A percentile compares a stretch with the other conserved stretches of the same genome.
Evolutionary conservation across 371 early-diverging fungal genomes (phyloP).

Genomic region (Syncephalastrum sp.): DNA sequence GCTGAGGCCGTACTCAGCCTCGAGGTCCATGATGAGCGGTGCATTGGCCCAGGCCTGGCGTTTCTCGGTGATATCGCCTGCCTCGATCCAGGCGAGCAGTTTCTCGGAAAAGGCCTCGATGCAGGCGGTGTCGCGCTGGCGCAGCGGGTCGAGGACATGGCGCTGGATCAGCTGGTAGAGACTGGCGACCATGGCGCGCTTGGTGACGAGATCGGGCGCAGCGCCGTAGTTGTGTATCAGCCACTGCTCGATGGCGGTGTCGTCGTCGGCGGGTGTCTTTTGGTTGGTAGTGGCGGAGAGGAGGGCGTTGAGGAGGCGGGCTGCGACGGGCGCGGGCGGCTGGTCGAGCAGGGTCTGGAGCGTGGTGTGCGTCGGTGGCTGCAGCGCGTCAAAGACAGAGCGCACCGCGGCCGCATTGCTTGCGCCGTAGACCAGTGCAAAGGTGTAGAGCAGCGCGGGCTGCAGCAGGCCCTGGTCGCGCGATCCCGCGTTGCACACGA

Average conservation of each 20-base stretch:
- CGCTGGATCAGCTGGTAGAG: not conserved
- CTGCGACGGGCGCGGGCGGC: too few relatives aligned
- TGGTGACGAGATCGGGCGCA: not conserved
- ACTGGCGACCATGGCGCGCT: slow-evolving; percentile 6
- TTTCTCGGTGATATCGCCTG: slow-evolving; percentile 36
- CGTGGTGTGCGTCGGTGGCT: too few relatives aligned
- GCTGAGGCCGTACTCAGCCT: slow-evolving; percentile 64
- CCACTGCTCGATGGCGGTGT: too few relatives aligned
- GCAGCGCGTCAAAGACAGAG: slow-evolving; percentile 2
- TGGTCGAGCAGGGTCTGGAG: too few relatives aligned
- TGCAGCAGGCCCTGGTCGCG: slow-evolving; percentile 5
- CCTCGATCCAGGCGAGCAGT: slow-evolving; percentile 47
- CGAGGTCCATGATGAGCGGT: slow-evolving; percentile 80
- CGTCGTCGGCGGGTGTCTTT: too few relatives aligned
- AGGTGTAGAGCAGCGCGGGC: slow-evolving; percentile 5
- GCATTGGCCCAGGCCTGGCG: slow-evolving; percentile 55
- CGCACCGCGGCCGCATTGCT: slow-evolving; percentile 12
- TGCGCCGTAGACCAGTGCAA: slow-evolving; percentile 14
- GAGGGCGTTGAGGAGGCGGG: too few relatives aligned
- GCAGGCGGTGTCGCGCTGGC: not conserved
- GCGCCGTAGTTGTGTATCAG: too few relatives aligned
- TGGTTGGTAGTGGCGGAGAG: too few relatives aligned
- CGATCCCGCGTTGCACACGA: not conserved
- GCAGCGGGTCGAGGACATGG: too few relatives aligned
- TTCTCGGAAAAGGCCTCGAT: slow-evolving; percentile 41